These are phyloP conservation scores for Rhodotorula sp. DNA, from an alignment of 1,284 basidiomycete species.

Conservation along the genomic window DNA sequence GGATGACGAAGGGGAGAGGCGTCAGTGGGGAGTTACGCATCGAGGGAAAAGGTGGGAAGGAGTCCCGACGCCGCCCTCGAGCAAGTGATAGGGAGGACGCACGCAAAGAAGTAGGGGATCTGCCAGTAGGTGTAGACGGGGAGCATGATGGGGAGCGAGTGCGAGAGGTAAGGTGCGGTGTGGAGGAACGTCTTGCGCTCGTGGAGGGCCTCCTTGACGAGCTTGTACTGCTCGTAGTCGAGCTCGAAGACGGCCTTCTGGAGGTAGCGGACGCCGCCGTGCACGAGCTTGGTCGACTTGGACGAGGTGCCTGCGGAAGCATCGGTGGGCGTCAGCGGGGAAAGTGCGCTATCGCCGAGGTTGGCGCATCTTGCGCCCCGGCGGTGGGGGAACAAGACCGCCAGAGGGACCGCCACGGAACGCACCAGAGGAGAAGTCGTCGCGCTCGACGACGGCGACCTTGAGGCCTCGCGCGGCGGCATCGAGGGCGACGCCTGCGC, in stretches of 20 bases:
- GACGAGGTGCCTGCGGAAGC: conserved; percentile 75
- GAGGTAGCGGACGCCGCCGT: conserved; percentile 95
- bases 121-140: conserved; percentile 94
- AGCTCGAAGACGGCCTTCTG: conserved; percentile 96
- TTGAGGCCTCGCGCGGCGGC: conserved; percentile 88
- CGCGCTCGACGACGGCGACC: conserved; percentile 89
- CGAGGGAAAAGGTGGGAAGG: too few species aligned
- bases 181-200: conserved; percentile 92
- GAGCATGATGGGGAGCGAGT: conserved; percentile 92
- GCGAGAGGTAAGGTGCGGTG: conserved; percentile 89
- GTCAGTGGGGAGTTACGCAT: neutral
- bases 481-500: conserved; percentile 90
- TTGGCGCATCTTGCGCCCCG: too few species aligned
- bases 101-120: conserved; percentile 88
- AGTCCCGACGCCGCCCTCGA: too few species aligned
- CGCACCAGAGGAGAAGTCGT: conserved; percentile 85
- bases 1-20: neutral
- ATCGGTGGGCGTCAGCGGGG: neutral
- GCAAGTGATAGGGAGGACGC: neutral
- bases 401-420: conserved; percentile 5
- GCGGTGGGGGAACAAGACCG: neutral
- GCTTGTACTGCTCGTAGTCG: conserved; percentile 80
- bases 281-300: conserved; percentile 96
- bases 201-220: conserved; percentile 89
- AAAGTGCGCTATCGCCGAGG: neutral